Conservation (phyloP, 495 filamentous ascomycete genomes). For the Daldinia caldariorum region DNA sequence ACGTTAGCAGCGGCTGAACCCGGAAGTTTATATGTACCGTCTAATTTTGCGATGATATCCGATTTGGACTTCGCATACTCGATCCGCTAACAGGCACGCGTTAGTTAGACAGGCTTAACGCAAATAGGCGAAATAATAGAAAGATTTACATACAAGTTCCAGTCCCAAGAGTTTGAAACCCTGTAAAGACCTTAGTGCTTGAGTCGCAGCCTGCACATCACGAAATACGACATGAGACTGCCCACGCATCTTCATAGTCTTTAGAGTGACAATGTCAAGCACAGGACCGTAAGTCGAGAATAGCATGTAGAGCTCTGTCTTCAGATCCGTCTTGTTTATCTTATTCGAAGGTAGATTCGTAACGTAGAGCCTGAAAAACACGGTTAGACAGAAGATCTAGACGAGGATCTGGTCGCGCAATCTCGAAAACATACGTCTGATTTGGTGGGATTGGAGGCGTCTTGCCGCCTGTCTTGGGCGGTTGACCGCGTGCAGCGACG, state of each 20-base stretch:
- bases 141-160: slow-evolving; percentile 72
- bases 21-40: slow-evolving; percentile 83
- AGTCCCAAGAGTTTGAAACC: slow-evolving; percentile 88
- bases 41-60: slow-evolving; percentile 84
- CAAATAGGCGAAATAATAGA: slow-evolving; percentile 2
- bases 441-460: slow-evolving; percentile 65
- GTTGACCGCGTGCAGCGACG: slow-evolving; percentile 32
- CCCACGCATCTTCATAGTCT: slow-evolving; percentile 89
- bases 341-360: slow-evolving; percentile 84
- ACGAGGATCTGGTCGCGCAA: neutral
- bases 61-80: slow-evolving; percentile 88
- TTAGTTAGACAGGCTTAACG: slow-evolving; percentile 37
- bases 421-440: slow-evolving; percentile 69
- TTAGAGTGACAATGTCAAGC: slow-evolving; percentile 90
- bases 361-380: slow-evolving; percentile 74
- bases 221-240: slow-evolving; percentile 94
- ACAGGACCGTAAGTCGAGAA: slow-evolving; percentile 95
- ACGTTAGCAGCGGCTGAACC: slow-evolving; percentile 61
- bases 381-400: slow-evolving; percentile 46
- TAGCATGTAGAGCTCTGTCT: slow-evolving; percentile 85
- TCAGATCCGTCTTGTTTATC: slow-evolving; percentile 83
- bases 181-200: slow-evolving; percentile 87
- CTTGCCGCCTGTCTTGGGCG: slow-evolving; percentile 49
- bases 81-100: slow-evolving; percentile 71
- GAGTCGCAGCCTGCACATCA: slow-evolving; percentile 85